Conservation (phyloP, 2,329 filamentous ascomycete genomes). For the Aspergillus sergii region DNA sequence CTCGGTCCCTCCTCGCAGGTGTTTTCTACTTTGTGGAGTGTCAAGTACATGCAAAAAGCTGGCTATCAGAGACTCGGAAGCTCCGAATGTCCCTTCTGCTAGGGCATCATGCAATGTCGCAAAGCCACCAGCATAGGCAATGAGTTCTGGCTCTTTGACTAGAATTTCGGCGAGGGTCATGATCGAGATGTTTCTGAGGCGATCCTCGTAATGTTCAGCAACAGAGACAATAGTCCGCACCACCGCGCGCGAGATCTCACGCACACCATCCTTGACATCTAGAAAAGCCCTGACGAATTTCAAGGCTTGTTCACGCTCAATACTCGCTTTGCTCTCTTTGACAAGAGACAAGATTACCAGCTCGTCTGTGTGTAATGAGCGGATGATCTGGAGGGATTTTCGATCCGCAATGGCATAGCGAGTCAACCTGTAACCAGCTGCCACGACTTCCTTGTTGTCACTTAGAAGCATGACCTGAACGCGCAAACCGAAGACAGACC, state of each 20-base stretch:
- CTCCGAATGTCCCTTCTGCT: constrained; percentile 86
- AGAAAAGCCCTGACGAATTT: constrained; percentile 96
- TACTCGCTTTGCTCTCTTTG: constrained; percentile 94
- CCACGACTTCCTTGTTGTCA: constrained; percentile 92
- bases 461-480: constrained; percentile 96
- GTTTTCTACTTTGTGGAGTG: constrained; percentile 75
- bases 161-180: constrained; percentile 92
- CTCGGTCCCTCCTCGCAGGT: constrained; percentile 84
- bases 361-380: constrained; percentile 85
- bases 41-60: constrained; percentile 92
- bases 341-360: constrained; percentile 89
- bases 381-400: constrained; percentile 84
- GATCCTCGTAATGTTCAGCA: constrained; percentile 82
- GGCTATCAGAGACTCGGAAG: constrained; percentile 82
- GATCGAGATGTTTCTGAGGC: constrained; percentile 84
- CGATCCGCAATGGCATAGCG: constrained; percentile 93
- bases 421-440: constrained; percentile 89
- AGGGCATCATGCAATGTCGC: constrained; percentile 88
- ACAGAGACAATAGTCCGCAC: constrained; percentile 89
- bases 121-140: constrained; percentile 82
- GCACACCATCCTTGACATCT: constrained; percentile 89
- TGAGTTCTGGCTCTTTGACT: constrained; percentile 77
- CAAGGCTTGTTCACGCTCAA: constrained; percentile 93
- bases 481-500: constrained; percentile 89
- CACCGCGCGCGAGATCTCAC: constrained; percentile 82